Evolutionary conservation across 1,284 basidiomycete genomes (phyloP).

Genomic region (Laetiporus sulphureus): DNA sequence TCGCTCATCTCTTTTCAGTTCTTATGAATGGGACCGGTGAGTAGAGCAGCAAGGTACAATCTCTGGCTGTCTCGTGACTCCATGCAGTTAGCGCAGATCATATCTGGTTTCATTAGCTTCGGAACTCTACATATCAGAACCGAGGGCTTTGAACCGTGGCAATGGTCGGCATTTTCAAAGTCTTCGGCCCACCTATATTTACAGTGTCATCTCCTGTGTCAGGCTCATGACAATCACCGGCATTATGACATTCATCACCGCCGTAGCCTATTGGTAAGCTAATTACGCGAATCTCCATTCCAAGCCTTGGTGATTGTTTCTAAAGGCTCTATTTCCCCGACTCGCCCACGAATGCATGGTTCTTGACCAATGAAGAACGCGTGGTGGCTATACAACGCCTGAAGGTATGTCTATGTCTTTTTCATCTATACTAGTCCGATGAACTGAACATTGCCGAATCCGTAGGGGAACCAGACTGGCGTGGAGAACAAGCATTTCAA

Average conservation of each 20-base stretch:
- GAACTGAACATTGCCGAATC: not conserved
- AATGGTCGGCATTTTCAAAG: constrained; percentile 32
- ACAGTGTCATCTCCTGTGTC: not conserved
- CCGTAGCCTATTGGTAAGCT: constrained; percentile 47
- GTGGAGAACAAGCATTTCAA: constrained; percentile 35
- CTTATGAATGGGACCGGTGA: constrained; percentile 16
- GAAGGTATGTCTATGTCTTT: constrained; percentile 30
- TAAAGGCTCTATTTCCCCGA: constrained; percentile 62
- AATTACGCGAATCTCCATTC: not conserved
- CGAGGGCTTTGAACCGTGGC: constrained; percentile 52
- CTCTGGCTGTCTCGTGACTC: not conserved
- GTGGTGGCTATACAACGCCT: constrained; percentile 60
- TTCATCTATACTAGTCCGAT: not conserved
- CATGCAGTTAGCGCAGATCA: constrained; percentile 36
- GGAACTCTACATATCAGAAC: constrained; percentile 59
- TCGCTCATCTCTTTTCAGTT: not conserved
- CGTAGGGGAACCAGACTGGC: constrained; percentile 30
- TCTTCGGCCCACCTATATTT: not conserved
- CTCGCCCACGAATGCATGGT: constrained; percentile 65
- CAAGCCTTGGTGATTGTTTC: not conserved
- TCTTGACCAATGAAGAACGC: constrained; percentile 56
- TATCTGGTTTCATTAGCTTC: constrained; percentile 67
- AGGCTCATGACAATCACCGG: constrained; percentile 72
- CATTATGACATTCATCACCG: constrained; percentile 44
- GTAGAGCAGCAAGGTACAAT: not conserved